These are phyloP conservation scores for Spencermartinsiella europaea DNA, from an alignment of 805 yeast genomes.

Conservation along the genomic window DNA sequence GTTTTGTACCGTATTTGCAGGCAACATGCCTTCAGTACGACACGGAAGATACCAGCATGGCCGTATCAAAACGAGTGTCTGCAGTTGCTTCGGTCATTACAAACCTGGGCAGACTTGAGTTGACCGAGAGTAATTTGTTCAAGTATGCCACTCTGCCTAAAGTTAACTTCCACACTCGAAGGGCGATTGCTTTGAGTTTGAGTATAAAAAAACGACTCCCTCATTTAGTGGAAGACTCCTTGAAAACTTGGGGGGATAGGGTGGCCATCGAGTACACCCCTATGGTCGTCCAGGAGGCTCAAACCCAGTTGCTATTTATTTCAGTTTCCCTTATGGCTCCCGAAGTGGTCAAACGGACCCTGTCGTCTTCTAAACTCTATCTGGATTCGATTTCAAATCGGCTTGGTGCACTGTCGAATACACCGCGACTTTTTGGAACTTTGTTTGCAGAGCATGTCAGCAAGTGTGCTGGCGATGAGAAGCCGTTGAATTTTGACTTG, in stretches of 20 bases:
- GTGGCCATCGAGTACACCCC: conserved; percentile 38
- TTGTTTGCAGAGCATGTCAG: conserved; percentile 20
- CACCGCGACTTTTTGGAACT: conserved; percentile 21
- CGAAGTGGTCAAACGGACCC: not conserved
- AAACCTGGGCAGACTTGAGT: conserved; percentile 5
- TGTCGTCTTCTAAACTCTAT: conserved; percentile 17
- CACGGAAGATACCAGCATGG: not conserved
- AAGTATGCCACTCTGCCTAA: conserved; percentile 3
- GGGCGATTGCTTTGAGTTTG: conserved; percentile 19
- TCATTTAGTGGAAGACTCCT: conserved; percentile 8
- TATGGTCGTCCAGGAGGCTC: conserved; percentile 39
- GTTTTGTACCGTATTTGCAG: conserved; percentile 11
- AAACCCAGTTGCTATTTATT: conserved; percentile 45
- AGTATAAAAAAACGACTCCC: not conserved
- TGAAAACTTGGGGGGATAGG: conserved; percentile 36
- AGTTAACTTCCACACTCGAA: conserved; percentile 7
- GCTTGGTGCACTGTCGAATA: conserved; percentile 13
- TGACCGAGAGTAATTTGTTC: conserved; percentile 7
- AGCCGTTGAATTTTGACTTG: conserved; percentile 28
- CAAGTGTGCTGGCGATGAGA: conserved; percentile 20
- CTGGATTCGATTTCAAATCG: conserved; percentile 20
- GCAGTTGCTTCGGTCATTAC: conserved; percentile 18
- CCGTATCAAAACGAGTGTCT: not conserved
- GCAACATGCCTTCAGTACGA: not conserved
- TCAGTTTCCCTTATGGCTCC: conserved; percentile 9